phyloP scores from a whole-genome alignment of 371 early-diverging fungal genomes.

The Mycotypha africana region DNA sequence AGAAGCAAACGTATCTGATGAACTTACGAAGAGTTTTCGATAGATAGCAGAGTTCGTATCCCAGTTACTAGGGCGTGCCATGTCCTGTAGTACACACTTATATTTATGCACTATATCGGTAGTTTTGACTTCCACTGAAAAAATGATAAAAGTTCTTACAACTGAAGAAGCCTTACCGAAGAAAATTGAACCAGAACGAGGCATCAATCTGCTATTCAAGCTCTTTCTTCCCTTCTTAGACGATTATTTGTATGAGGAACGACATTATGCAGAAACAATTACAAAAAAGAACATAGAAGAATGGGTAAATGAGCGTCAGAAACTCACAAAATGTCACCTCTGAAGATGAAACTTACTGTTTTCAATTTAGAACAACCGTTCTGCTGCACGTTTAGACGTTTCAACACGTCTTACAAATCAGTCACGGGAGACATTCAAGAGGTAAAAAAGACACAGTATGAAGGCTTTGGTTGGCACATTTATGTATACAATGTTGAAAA shows the following conservation, averaged over 20 bases:
- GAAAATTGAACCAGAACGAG: constrained; percentile 29
- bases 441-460: constrained; percentile 1
- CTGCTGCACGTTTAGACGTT: constrained; percentile 7
- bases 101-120: constrained; percentile 35
- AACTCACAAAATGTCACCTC: too few species aligned
- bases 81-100: constrained; percentile 17
- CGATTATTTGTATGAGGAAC: constrained; percentile 60
- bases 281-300: constrained; percentile 35
- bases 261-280: constrained; percentile 24
- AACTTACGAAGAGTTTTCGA: too few species aligned
- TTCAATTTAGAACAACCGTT: constrained; percentile 22
- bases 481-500: too few species aligned
- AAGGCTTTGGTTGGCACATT: constrained; percentile 7
- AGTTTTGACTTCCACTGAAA: constrained; percentile 15
- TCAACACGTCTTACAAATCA: constrained; percentile 29
- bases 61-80: constrained; percentile 33
- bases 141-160: constrained; percentile 49
- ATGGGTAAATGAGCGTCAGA: constrained; percentile 29
- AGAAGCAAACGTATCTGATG: too few species aligned
- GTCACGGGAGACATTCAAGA: constrained; percentile 30
- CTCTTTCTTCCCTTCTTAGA: constrained; percentile 69
- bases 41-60: constrained; percentile 46
- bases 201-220: constrained; percentile 53
- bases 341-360: too few species aligned
- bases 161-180: constrained; percentile 17